Evolutionary conservation across 768 basidiomycete species (phyloP), one percentile per base, ranked within the genome.

Genomic region (Tephrocybe sp.): DNA sequence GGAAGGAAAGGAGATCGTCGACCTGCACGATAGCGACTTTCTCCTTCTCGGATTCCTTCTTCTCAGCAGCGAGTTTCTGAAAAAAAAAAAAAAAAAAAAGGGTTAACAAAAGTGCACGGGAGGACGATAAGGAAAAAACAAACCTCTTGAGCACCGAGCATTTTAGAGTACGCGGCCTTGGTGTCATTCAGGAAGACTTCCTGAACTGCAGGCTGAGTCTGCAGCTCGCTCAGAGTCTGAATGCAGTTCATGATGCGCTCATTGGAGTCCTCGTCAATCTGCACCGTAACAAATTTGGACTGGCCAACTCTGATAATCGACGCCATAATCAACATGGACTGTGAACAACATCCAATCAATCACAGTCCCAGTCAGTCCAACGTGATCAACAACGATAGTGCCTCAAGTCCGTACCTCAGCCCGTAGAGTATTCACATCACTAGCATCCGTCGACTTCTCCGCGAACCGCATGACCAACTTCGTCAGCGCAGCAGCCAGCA

Each of bases 281-380:
- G 89, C 1, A 85, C 87, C 0, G 90, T 84, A 39, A 88, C 89
- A 59, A 96, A 95, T 65, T 95, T 96, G 48, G 93, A 95, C 71
- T 98, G 96, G 33, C 97, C 97, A 49, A 98, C 92, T 42, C 97
- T 92, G 64, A 98, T 90, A 65, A 94, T 78, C 8, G 94, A 97
- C 1, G 94, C 87, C 97, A 99, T 98, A 65, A 98, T 92, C 48
- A 99, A 78, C 91, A 99, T 98, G 5, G 91, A 85, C 88, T 91
- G 60, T 13, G 36, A 5, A 39, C 14, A 26, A 11, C 19, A 11
- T 34, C 32, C 48, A 47, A 4, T 38, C 26, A 10, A 44, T 0
- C 30, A 13, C 9, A 14, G 8, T 40, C 11, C 14, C 1, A 11
- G 1, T 42, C 17, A 45, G 19, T 6, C 20, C 30, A 50, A 30